A percentile compares a stretch with the other conserved stretches of the same genome.
Evolutionary conservation across 192 early-diverging fungal species (phyloP).

Genomic region (Coemansia sp.): DNA sequence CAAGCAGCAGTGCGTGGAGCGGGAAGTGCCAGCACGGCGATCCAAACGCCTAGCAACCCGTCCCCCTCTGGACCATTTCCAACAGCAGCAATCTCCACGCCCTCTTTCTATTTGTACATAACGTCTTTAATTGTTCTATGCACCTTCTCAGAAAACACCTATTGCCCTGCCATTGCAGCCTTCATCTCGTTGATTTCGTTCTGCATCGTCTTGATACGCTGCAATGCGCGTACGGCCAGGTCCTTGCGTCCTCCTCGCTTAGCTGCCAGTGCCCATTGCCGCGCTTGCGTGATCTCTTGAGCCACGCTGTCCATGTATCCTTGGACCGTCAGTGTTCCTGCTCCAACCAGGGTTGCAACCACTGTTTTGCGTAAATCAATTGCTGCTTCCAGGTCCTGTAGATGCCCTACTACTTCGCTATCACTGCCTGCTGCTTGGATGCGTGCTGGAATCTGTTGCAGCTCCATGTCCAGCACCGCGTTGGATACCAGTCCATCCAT

Average conservation of each 20-base stretch:
- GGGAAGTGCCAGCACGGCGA: constrained; percentile 12
- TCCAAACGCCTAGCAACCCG: constrained; percentile 36
- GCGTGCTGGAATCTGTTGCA: constrained; percentile 34
- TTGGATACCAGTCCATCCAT: constrained; percentile 39
- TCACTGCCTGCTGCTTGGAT: constrained; percentile 6
- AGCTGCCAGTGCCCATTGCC: constrained; percentile 40
- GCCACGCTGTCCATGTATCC: constrained; percentile 37
- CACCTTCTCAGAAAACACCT: not conserved
- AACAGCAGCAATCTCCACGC: constrained; percentile 6
- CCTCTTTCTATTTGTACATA: constrained; percentile 31
- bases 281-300: constrained; percentile 18
- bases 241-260: constrained; percentile 32
- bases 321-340: constrained; percentile 33
- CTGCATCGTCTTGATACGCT: constrained; percentile 47
- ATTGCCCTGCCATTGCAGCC: constrained; percentile 25
- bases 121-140: not conserved
- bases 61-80: constrained; percentile 8
- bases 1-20: constrained; percentile 3
- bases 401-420: constrained; percentile 7
- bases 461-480: constrained; percentile 44
- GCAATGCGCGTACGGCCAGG: constrained; percentile 38
- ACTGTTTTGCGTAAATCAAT: constrained; percentile 49
- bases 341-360: constrained; percentile 42
- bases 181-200: constrained; percentile 41
- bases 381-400: constrained; percentile 32